phyloP scores from a whole-genome alignment of 139 green algal genomes.

The Chlorella vulgaris region DNA sequence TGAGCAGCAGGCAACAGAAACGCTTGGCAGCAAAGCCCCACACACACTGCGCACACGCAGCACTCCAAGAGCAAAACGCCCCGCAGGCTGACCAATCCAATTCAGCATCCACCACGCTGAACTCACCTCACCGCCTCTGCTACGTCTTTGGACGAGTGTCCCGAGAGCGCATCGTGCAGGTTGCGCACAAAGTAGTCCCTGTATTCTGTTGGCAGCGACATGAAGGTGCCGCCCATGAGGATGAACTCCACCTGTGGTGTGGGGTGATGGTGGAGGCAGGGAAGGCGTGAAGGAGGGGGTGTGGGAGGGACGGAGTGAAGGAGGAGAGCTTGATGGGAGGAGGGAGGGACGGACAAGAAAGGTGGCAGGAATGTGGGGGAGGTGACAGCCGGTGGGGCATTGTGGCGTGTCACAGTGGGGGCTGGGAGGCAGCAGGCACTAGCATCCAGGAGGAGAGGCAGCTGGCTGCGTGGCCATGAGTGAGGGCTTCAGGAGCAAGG shows the following conservation, averaged over 20 bases:
- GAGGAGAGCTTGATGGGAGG: too few species aligned
- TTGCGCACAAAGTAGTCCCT: slow-evolving; percentile 96
- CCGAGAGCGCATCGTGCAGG: slow-evolving; percentile 95
- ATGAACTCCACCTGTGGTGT: slow-evolving; percentile 93
- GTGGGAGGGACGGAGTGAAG: not conserved
- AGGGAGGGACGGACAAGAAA: too few species aligned
- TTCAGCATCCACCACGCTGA: not conserved
- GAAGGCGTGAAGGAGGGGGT: too few species aligned
- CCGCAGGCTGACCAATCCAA: not conserved
- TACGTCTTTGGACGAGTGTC: slow-evolving; percentile 70
- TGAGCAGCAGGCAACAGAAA: too few species aligned
- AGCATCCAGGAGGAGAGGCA: too few species aligned
- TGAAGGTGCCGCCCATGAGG: slow-evolving; percentile 99
- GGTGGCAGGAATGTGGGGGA: too few species aligned
- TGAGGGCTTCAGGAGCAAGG: too few species aligned
- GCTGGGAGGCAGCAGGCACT: too few species aligned
- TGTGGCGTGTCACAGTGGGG: too few species aligned
- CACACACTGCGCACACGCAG: not conserved
- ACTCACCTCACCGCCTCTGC: slow-evolving; percentile 61
- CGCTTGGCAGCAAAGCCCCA: too few species aligned
- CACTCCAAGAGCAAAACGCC: not conserved
- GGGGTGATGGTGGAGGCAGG: not conserved
- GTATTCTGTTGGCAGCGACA: slow-evolving; percentile 95
- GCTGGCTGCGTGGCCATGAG: too few species aligned
- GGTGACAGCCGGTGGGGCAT: too few species aligned